These are phyloP conservation scores for Pseudoperonospora humuli DNA, from an alignment of 352 stramenopile genomes.

Conservation along the genomic window DNA sequence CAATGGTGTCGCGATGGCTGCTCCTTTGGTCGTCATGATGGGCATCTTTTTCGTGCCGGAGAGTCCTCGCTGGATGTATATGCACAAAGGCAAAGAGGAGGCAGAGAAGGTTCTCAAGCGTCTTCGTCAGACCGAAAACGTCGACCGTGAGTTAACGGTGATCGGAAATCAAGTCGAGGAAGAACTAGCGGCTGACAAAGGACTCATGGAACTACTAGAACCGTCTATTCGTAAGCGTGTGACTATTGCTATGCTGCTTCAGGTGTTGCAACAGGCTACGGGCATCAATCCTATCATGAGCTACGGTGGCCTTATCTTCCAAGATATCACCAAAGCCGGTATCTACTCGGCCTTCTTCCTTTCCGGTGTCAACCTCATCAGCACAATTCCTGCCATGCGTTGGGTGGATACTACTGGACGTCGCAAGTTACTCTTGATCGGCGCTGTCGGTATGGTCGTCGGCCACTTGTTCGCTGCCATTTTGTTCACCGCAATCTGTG, in stretches of 20 bases:
- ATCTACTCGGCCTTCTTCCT: conserved; percentile 14
- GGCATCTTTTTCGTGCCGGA: conserved; percentile 42
- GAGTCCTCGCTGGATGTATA: conserved; percentile 40
- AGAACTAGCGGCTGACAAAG: conserved; percentile 10
- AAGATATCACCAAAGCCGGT: conserved; percentile 25
- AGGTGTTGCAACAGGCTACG: conserved; percentile 32
- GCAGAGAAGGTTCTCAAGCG: conserved; percentile 26
- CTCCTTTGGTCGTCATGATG: conserved; percentile 28
- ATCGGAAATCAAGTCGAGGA: conserved; percentile 29
- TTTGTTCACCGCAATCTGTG: conserved; percentile 6
- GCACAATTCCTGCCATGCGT: conserved; percentile 6
- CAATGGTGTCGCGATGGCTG: conserved; percentile 26
- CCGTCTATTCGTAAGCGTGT: conserved; percentile 22
- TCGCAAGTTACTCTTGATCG: conserved; percentile 4
- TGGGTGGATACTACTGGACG: conserved; percentile 4
- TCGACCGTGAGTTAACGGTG: conserved; percentile 20
- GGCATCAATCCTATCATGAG: conserved; percentile 30
- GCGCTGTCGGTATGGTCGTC: conserved; percentile 4
- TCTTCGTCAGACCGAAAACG: conserved; percentile 19
- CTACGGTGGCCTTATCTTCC: conserved; percentile 22
- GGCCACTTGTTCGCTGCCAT: conserved; percentile 7
- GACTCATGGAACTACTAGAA: conserved; percentile 24
- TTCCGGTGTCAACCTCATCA: conserved; percentile 7
- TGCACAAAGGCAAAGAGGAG: conserved; percentile 34
- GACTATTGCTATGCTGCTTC: conserved; percentile 25